A percentile compares a stretch with the other conserved stretches of the same genome.
Conservation (phyloP, 495 filamentous ascomycete genomes). For the Tuber borchii region DNA sequence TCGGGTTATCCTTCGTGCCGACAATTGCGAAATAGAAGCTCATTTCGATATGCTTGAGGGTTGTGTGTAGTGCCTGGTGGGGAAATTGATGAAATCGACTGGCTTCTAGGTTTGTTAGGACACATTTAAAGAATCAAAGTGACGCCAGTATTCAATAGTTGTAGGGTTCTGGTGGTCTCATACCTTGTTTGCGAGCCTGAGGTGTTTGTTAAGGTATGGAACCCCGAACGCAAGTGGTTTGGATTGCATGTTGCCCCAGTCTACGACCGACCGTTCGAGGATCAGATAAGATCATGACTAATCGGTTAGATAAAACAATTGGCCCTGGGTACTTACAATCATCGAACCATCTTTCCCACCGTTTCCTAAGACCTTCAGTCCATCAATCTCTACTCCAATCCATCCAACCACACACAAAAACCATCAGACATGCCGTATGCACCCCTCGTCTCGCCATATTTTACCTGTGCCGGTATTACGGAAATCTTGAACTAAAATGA, state of each 20-base stretch:
- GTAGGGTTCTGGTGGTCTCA: conserved; percentile 1
- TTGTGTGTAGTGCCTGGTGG: not conserved
- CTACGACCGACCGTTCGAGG: not conserved
- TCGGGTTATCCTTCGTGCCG: conserved; percentile 84
- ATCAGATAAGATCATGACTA: conserved; percentile 18
- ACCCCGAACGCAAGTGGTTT: not conserved
- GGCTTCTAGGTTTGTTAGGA: not conserved
- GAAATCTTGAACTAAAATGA: not conserved
- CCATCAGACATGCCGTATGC: conserved; percentile 46
- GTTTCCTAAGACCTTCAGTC: not conserved
- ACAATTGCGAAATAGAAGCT: conserved; percentile 96
- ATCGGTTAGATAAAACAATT: not conserved
- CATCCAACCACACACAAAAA: conserved; percentile 35
- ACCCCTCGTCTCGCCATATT: conserved; percentile 34
- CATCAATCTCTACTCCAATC: conserved; percentile 28
- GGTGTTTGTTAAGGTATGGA: not conserved
- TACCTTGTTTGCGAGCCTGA: not conserved
- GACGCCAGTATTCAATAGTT: not conserved
- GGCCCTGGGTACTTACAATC: not conserved
- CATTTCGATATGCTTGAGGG: conserved; percentile 51
- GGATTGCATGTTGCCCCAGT: not conserved
- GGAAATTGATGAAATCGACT: not conserved
- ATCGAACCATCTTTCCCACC: not conserved
- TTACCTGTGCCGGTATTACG: not conserved
- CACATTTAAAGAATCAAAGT: not conserved